Conservation (phyloP, 768 basidiomycete genomes). For the Neoboletus brunneissimus region DNA sequence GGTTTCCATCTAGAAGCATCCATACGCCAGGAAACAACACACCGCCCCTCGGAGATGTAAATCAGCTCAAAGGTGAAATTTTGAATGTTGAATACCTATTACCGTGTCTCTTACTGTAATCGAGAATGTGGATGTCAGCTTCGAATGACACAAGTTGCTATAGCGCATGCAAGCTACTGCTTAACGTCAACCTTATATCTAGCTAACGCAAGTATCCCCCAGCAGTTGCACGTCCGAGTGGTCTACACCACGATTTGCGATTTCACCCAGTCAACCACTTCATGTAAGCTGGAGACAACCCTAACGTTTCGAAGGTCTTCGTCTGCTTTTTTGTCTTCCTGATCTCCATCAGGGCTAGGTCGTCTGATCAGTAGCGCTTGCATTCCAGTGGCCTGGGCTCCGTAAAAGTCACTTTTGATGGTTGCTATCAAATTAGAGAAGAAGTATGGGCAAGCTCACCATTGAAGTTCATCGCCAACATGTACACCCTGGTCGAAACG, state of each 20-base stretch:
- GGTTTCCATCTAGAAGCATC: neutral
- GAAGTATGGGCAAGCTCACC: conserved; percentile 41
- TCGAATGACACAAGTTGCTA: neutral
- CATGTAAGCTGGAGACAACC: conserved; percentile 37
- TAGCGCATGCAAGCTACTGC: neutral
- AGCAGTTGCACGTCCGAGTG: neutral
- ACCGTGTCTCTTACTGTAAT: neutral
- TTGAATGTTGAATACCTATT: neutral
- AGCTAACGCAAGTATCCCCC: neutral
- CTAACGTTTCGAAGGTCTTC: conserved; percentile 41
- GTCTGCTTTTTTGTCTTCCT: conserved; percentile 40
- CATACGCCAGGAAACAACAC: neutral
- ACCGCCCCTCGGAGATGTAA: neutral
- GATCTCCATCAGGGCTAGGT: conserved; percentile 45
- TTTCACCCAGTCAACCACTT: conserved; percentile 39
- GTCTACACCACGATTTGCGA: conserved; percentile 9
- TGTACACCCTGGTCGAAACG: conserved; percentile 50
- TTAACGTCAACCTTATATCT: neutral
- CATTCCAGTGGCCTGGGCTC: conserved; percentile 55
- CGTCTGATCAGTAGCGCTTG: conserved; percentile 57
- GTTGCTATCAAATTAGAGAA: conserved; percentile 1
- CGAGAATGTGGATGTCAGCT: neutral
- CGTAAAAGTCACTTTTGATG: conserved; percentile 58
- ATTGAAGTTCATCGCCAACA: conserved; percentile 70
- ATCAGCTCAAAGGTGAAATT: neutral